Evolutionary conservation across 768 basidiomycete species (phyloP), one percentile per base, ranked within the genome.

Genomic region (Sporobolomyces phaffii): DNA sequence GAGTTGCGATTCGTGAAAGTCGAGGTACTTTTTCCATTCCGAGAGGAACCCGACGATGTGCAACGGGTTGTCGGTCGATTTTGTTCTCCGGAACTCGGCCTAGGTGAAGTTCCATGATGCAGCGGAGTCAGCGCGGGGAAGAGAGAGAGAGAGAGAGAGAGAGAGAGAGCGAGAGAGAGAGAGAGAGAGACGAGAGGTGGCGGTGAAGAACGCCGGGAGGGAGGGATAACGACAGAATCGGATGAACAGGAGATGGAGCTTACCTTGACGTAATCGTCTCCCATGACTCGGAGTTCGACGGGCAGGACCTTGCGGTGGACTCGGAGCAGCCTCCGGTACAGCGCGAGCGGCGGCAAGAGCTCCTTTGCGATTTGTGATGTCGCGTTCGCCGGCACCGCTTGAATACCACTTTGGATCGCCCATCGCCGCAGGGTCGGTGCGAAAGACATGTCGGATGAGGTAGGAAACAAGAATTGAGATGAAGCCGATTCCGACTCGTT

Each of bases 1-100:
- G 15, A 62, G 33, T 50, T 57, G 54, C 1, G 47, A 6, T 36
- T 64, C 62, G 48, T 64, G 62, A 9, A 57, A 40, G 31, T 94
- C 90, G 62, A 97, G 82, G 77, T 99, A 98, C 64, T 84, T 77
- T 77, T 94, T 96, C 94, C 94, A 99, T 74, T 97, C 90, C 5
- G 88, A 87, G 13, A 98, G 81, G 76, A 99, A 99, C 3, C 91
- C 92, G 76, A 98, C 94, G 68, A 97, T 85, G 76, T 97, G 86
- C 11, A 87, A 81, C 4, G 91, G 89, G 78, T 98, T 97, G 26
- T 86, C 86, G 15, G 86, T 84, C 28, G 83, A 80, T 72, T 80
- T 84, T 70, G 96, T 93, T 50, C 88, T 81, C 10, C 88, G 85
- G 78, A 96, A 98, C 78, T 99, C 94, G 15, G 70, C 72, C 80